These are phyloP conservation scores for Russula dissimulans DNA, from an alignment of 768 basidiomycete species.

Conservation along the genomic window DNA sequence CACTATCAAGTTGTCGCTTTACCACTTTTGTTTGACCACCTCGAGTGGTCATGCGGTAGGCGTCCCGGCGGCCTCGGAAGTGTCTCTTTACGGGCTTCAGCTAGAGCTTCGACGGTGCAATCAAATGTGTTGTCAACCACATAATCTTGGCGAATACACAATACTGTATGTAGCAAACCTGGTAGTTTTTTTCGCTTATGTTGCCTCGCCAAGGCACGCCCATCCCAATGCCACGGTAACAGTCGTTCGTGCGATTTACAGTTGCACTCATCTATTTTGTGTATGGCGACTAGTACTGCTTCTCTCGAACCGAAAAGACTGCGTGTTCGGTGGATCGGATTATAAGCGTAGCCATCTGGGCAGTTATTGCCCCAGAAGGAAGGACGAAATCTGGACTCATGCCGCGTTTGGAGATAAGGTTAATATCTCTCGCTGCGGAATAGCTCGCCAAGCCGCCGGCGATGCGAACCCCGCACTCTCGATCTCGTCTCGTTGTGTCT, in stretches of 20 bases:
- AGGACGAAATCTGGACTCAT: not conserved
- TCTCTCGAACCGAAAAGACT: not conserved
- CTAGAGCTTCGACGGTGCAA: not conserved
- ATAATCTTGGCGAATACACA: not conserved
- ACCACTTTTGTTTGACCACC: not conserved
- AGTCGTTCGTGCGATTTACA: not conserved
- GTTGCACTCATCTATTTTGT: not conserved
- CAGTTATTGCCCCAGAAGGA: not conserved
- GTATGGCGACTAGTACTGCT: not conserved
- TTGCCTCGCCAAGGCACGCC: too few relatives aligned
- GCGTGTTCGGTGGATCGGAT: not conserved
- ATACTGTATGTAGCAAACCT: too few relatives aligned
- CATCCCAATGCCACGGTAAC: too few relatives aligned
- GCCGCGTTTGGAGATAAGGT: not conserved
- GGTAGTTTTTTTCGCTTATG: not conserved
- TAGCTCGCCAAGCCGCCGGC: not conserved
- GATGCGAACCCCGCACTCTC: not conserved
- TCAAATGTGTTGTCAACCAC: not conserved
- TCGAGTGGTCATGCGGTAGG: not conserved
- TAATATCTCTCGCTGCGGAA: conserved; percentile 3
- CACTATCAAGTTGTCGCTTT: not conserved
- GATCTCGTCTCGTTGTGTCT: not conserved
- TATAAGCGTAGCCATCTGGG: not conserved
- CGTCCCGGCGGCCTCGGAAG: conserved; percentile 1
- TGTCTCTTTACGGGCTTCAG: not conserved